Base-by-base conservation (phyloP, 352 stramenopile species). In the Globisporangium barbulae region DNA sequence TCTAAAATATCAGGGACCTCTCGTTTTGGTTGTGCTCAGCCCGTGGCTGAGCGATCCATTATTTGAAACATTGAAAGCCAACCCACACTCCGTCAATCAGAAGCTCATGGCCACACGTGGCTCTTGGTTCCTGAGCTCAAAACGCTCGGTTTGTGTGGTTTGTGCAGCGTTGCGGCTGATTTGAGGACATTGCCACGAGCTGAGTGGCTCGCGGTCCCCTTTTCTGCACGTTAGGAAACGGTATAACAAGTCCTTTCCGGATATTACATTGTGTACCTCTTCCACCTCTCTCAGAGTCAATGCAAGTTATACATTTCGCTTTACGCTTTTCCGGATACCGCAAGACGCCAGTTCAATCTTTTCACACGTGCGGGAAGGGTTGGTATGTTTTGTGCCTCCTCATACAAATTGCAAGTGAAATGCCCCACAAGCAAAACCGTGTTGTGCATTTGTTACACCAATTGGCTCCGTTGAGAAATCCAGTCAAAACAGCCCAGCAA, bases 271-370 rank as follows among this genome's bases (percentile, higher is more conserved):
- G 22, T 17, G 17, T 19, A n/a, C n/a, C n/a, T n/a, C n/a, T n/a
- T n/a, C n/a, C 9, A 53, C 37, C 37, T 44, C 37, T 17, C 37
- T 44, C 31, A 37, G 31, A 44, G 37, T 37, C 31, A 42, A 9
- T n/a, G 5, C 15, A 44, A 44, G 12, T 3, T 44, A 41, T 41
- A 41, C 42, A 25, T 25, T 8, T 21, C 41, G 42, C 42, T 28
- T 25, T 22, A 48, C 17, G 19, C 15, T 48, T 22, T 3, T 28
- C 8, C 44, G 44, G 44, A 49, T 49, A 49, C n/a, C 3, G 17
- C 44, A 49, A 50, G 44, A 52, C 45, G 45, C 45, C 45, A 52
- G 45, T 52, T 52, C 45, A 48, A 52, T 12, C 35, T 48, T 48
- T 48, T 48, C 42, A 2, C 17, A 3, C 17, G 42, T 21, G 42